phyloP scores from a whole-genome alignment of 2,329 filamentous ascomycete species.

The Teratosphaeria nubilosa region DNA sequence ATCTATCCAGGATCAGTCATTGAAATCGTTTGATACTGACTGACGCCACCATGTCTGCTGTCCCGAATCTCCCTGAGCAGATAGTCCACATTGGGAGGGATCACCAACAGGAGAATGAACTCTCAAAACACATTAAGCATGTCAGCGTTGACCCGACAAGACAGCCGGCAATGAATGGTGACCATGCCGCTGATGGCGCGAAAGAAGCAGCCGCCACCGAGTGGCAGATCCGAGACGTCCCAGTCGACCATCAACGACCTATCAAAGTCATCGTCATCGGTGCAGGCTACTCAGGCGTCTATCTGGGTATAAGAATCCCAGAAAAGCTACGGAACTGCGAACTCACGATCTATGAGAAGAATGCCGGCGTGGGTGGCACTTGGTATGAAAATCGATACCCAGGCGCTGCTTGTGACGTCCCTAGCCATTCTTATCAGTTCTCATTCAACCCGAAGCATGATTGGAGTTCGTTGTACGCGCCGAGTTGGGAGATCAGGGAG shows the following conservation, averaged over 20 bases:
- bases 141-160: background rate
- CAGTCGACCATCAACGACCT: constrained; percentile 33
- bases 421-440: constrained; percentile 27
- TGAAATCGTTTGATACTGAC: background rate
- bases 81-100: constrained; percentile 1
- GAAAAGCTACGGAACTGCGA: constrained; percentile 30
- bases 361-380: constrained; percentile 31
- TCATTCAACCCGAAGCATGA: constrained; percentile 26
- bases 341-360: constrained; percentile 35
- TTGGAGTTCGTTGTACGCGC: constrained; percentile 28
- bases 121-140: background rate
- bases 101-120: background rate
- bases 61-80: constrained; percentile 20
- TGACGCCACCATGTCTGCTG: constrained; percentile 23
- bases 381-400: constrained; percentile 33
- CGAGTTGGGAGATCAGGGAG: constrained; percentile 31
- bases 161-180: background rate
- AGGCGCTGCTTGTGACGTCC: constrained; percentile 35
- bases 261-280: constrained; percentile 36
- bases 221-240: constrained; percentile 27
- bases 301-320: constrained; percentile 35
- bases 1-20: background rate
- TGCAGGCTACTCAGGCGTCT: constrained; percentile 31
- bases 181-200: background rate
- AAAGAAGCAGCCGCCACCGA: background rate